Evolutionary conservation across 768 basidiomycete species (phyloP).

Genomic region (Boletus sp.): DNA sequence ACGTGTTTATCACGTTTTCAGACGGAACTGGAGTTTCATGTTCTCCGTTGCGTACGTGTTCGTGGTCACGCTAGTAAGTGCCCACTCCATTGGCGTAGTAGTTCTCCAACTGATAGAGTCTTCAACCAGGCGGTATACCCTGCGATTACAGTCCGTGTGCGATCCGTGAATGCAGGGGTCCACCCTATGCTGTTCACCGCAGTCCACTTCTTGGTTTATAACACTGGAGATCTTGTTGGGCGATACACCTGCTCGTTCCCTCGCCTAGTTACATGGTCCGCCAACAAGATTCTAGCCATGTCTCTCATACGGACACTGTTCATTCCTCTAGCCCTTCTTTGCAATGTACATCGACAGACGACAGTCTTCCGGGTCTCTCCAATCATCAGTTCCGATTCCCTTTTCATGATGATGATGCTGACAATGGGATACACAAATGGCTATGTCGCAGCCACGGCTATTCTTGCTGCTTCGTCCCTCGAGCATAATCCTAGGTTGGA

Average conservation of each 20-base stretch:
- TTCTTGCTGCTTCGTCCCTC: conserved; percentile 82
- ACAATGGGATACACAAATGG: conserved; percentile 80
- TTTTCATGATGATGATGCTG: conserved; percentile 74
- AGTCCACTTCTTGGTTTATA: conserved; percentile 76
- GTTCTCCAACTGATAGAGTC: conserved; percentile 3
- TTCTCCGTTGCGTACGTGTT: conserved; percentile 77
- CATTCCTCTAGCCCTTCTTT: conserved; percentile 82
- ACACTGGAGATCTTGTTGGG: conserved; percentile 68
- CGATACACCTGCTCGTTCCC: conserved; percentile 69
- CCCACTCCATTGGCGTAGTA: not conserved
- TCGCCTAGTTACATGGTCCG: conserved; percentile 64
- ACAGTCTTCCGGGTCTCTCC: conserved; percentile 24
- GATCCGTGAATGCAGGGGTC: conserved; percentile 59
- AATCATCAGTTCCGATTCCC: conserved; percentile 70
- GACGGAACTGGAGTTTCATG: conserved; percentile 67
- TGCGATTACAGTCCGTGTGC: conserved; percentile 76
- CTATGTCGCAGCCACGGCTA: conserved; percentile 70
- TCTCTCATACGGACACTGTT: conserved; percentile 76
- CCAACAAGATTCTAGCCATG: conserved; percentile 55
- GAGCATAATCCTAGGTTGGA: conserved; percentile 74
- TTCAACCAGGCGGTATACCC: conserved; percentile 75
- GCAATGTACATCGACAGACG: conserved; percentile 67
- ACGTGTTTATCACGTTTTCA: conserved; percentile 52
- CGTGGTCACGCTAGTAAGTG: conserved; percentile 73
- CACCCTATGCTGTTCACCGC: conserved; percentile 83